A percentile compares a stretch with the other conserved stretches of the same genome.
phyloP scores from a whole-genome alignment of 768 basidiomycete genomes.

The Boletus reticuloceps region DNA sequence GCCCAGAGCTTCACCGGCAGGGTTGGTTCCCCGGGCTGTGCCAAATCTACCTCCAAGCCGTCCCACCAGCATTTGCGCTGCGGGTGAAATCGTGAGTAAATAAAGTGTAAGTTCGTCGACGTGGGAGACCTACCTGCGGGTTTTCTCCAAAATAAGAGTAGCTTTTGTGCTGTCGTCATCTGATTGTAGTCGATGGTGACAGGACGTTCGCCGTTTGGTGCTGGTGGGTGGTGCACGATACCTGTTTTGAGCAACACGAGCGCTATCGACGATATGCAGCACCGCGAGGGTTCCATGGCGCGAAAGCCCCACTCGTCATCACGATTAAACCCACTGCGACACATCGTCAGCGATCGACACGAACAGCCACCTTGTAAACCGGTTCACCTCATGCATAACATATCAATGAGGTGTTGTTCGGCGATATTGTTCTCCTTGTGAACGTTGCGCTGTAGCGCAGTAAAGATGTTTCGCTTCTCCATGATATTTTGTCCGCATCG shows the following conservation, averaged over 20 bases:
- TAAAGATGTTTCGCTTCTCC: slow-evolving; percentile 91
- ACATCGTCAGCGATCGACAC: slow-evolving; percentile 8
- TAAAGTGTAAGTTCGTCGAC: background rate
- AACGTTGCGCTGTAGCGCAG: slow-evolving; percentile 96
- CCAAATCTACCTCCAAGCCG: slow-evolving; percentile 85
- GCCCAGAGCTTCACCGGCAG: slow-evolving; percentile 90
- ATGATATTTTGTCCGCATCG: slow-evolving; percentile 86
- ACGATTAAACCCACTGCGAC: slow-evolving; percentile 79
- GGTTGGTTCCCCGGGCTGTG: slow-evolving; percentile 49
- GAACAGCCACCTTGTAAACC: slow-evolving; percentile 1
- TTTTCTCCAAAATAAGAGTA: slow-evolving; percentile 97
- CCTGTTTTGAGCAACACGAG: slow-evolving; percentile 97
- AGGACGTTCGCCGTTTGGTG: slow-evolving; percentile 56
- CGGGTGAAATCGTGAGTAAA: background rate
- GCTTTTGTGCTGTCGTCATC: slow-evolving; percentile 97
- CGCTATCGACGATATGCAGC: slow-evolving; percentile 98
- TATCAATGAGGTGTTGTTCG: slow-evolving; percentile 99
- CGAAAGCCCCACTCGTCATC: slow-evolving; percentile 99
- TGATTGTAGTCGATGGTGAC: slow-evolving; percentile 88
- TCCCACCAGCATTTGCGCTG: slow-evolving; percentile 99
- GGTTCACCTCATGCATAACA: slow-evolving; percentile 96
- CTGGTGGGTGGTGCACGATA: slow-evolving; percentile 65
- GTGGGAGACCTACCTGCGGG: slow-evolving; percentile 78
- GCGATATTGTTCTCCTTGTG: slow-evolving; percentile 99
- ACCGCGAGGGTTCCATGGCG: slow-evolving; percentile 91